A percentile compares a stretch with the other conserved stretches of the same genome.
These are phyloP conservation scores for Hemisphaericaspora subhashii DNA, from an alignment of 1,139 yeast species.

Conservation along the genomic window DNA sequence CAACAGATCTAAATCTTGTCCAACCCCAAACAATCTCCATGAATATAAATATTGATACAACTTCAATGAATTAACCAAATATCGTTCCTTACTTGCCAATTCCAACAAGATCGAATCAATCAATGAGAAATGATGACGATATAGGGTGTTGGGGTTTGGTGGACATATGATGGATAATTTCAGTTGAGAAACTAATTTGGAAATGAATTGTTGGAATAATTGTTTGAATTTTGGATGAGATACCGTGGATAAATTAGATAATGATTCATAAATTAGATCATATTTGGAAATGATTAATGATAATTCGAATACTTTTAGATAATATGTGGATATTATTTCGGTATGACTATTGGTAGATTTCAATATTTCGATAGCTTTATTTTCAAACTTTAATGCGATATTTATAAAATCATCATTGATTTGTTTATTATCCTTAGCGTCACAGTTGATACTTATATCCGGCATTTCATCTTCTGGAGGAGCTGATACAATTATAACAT, in stretches of 20 bases:
- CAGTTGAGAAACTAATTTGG: conserved; percentile 25
- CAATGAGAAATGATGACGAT: conserved; percentile 27
- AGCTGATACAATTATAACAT: neutral
- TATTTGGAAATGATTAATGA: conserved; percentile 28
- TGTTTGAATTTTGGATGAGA: conserved; percentile 15
- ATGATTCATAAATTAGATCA: conserved; percentile 26
- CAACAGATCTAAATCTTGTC: conserved; percentile 8
- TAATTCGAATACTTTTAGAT: conserved; percentile 32
- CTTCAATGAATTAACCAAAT: conserved; percentile 39
- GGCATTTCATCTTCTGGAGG: neutral
- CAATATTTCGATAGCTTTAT: conserved; percentile 27
- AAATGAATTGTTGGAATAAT: conserved; percentile 23
- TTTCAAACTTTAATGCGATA: conserved; percentile 33
- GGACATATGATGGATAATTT: conserved; percentile 25
- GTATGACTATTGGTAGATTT: neutral
- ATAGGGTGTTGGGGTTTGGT: conserved; percentile 21
- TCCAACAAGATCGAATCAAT: conserved; percentile 42
- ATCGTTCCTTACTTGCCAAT: conserved; percentile 36
- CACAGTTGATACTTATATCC: neutral
- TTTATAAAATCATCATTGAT: conserved; percentile 19
- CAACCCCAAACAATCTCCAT: conserved; percentile 46
- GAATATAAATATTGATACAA: conserved; percentile 56
- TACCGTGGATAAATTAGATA: conserved; percentile 22
- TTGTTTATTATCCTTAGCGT: neutral
- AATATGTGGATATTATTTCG: conserved; percentile 20